These are phyloP conservation scores for Penicillium sp. DNA, from an alignment of 2,329 filamentous ascomycete genomes.

Conservation along the genomic window DNA sequence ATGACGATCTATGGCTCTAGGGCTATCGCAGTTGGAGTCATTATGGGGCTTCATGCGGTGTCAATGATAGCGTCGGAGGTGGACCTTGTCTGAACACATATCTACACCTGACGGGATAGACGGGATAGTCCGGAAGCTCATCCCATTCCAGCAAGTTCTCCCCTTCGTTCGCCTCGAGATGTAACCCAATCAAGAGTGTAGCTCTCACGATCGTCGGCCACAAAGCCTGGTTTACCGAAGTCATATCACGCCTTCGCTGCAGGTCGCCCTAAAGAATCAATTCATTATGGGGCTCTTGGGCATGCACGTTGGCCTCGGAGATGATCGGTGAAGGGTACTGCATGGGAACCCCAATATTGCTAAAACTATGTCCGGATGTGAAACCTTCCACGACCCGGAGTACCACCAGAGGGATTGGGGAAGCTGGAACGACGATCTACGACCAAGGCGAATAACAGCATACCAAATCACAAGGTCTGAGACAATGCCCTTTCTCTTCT, in stretches of 20 bases:
- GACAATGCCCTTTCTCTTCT: neutral
- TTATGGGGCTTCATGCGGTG: neutral
- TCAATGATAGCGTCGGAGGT: neutral
- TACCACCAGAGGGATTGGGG: conserved; percentile 9
- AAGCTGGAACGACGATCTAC: neutral
- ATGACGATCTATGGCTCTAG: neutral
- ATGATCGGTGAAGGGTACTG: conserved; percentile 1
- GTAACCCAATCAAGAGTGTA: conserved; percentile 5
- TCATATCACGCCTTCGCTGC: neutral
- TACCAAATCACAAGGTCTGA: neutral
- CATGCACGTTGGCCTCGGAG: conserved; percentile 5
- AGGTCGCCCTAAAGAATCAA: neutral
- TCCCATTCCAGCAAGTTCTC: neutral
- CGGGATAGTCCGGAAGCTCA: neutral
- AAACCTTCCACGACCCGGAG: conserved; percentile 3
- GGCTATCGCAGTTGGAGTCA: neutral
- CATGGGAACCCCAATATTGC: conserved; percentile 6
- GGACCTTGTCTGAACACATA: neutral
- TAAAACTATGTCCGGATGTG: neutral
- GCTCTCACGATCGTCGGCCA: neutral
- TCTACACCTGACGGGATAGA: neutral
- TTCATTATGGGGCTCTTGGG: conserved; percentile 1
- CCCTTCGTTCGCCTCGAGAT: neutral
- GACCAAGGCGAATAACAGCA: neutral
- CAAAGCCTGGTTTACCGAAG: neutral